phyloP scores from a whole-genome alignment of 768 basidiomycete species.

The Leucosporidium scottii region DNA sequence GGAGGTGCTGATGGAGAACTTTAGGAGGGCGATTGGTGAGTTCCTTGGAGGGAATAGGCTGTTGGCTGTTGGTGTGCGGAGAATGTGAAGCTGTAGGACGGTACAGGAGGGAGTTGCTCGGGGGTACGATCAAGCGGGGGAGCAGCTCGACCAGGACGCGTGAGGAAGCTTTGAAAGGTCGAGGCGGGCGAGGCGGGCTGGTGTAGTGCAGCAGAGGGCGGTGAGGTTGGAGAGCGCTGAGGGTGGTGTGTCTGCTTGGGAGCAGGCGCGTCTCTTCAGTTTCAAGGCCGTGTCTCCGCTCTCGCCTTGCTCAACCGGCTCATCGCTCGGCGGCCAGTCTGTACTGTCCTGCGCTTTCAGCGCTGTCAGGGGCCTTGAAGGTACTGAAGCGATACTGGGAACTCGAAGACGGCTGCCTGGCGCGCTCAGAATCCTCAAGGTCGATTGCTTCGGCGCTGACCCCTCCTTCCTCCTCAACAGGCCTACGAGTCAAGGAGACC shows the following conservation, averaged over 20 bases:
- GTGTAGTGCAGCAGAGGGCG: neutral
- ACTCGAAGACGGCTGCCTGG: too few species aligned
- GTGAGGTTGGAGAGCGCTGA: too few species aligned
- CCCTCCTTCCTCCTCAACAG: constrained; percentile 44
- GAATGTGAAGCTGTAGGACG: neutral
- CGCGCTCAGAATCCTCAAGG: too few species aligned
- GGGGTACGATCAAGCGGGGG: neutral
- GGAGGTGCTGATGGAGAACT: constrained; percentile 89
- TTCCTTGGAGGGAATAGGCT: too few species aligned
- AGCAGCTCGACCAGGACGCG: neutral
- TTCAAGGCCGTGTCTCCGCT: too few species aligned
- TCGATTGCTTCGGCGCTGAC: constrained; percentile 5
- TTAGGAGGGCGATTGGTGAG: constrained; percentile 90
- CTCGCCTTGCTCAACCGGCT: too few species aligned
- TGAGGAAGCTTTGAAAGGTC: neutral
- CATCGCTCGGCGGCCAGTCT: too few species aligned
- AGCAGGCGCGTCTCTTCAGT: too few species aligned
- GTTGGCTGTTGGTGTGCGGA: neutral
- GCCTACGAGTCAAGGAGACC: constrained; percentile 95
- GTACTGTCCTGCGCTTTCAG: too few species aligned
- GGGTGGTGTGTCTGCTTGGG: too few species aligned
- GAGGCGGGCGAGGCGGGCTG: neutral
- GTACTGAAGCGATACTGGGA: too few species aligned
- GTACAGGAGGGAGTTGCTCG: neutral
- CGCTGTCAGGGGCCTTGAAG: too few species aligned